Evolutionary conservation across 1,139 yeast genomes (phyloP), one percentile per base, ranked within the genome.

Genomic region (Yamadazyma dushanensis): DNA sequence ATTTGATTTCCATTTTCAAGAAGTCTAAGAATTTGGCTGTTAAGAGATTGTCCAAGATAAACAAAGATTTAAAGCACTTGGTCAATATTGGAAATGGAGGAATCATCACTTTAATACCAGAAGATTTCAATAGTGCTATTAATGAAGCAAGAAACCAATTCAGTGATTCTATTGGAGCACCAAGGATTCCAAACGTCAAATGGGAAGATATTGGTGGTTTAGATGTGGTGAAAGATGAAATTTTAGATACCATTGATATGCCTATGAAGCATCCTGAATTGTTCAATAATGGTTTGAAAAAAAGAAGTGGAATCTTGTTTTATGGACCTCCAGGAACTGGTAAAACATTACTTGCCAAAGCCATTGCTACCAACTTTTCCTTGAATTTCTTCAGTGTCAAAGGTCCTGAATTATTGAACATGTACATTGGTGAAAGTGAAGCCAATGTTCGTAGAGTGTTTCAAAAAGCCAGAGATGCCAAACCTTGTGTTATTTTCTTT

Each of bases 271-370:
- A 86, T 57, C 97, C 97, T 0, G 95, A 89, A 49, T 66, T 90
- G 37, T 90, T 90, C 60, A 76, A 80, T 37, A 81, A 82, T 38
- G 97, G 97, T 1, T 77, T 92, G 54, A 90, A 92, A 59, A 90
- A 92, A 57, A 73, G 97, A 59, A 84, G 95, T 55, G 98, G 98
- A 39, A 86, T 92, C 26, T 64, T 92, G 45, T 89, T 92, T 56
- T 92, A 92, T 60, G 98, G 98, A 0, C 97, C 97, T 0, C 98
- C 98, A 0, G 98, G 98, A 18, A 92, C 97, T 0, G 98, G 98
- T 49, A 92, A 92, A 56, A 92, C 98, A 0, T 69, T 92, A 29
- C 70, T 92, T 41, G 97, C 97, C 8, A 92, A 92, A 57, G 97
- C 97, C 0, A 92, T 92, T 51, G 97, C 97, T 2, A 87, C 97